Conservation (phyloP, 2,329 filamentous ascomycete species). For the Colletotrichum destructivum region DNA sequence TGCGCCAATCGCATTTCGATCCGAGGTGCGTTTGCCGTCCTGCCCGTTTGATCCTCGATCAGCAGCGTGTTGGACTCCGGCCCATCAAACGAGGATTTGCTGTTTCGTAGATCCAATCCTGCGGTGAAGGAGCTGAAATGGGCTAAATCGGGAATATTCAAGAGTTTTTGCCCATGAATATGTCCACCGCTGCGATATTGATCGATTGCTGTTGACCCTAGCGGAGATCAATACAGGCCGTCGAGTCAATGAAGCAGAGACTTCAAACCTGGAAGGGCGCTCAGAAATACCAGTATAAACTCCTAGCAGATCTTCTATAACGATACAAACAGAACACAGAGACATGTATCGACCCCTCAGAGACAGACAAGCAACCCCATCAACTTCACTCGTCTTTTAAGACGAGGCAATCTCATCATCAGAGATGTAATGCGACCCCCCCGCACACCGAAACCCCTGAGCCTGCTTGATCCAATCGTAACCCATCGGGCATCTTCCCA, state of each 20-base stretch:
- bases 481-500: slow-evolving; percentile 71
- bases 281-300: background rate
- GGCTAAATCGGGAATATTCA: no score
- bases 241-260: background rate
- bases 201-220: background rate
- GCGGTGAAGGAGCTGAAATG: background rate
- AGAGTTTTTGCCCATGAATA: no score
- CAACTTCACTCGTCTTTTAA: background rate
- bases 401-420: slow-evolving; percentile 51
- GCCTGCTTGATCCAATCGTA: slow-evolving; percentile 74
- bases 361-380: background rate
- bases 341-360: background rate
- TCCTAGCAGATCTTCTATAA: background rate
- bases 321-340: background rate
- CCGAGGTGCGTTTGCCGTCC: slow-evolving; percentile 1
- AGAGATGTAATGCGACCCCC: slow-evolving; percentile 70
- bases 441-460: slow-evolving; percentile 74
- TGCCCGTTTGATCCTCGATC: background rate
- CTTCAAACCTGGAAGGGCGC: background rate
- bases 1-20: slow-evolving; percentile 35
- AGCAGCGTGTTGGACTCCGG: background rate
- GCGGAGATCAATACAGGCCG: no score
- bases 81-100: background rate
- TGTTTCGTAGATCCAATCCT: background rate
- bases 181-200: background rate